Evolutionary conservation across 345 rosid species (phyloP).

Genomic region (Cochlearia excelsa): DNA sequence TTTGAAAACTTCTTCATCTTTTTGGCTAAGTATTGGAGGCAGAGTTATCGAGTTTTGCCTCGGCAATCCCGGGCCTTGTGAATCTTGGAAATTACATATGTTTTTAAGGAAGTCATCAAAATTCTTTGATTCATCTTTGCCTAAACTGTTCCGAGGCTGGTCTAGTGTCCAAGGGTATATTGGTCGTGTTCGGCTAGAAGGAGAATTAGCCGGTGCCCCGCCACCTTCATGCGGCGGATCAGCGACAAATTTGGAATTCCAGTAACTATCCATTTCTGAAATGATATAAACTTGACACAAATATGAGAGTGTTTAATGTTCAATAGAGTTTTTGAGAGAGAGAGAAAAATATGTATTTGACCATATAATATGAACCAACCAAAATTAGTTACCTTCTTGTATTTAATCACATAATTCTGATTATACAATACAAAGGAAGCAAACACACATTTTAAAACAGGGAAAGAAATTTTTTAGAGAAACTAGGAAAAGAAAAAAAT

Average conservation of each 20-base stretch:
- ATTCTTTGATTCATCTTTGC: constrained; percentile 82
- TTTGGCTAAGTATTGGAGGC: constrained; percentile 70
- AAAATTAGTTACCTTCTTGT: too few species aligned
- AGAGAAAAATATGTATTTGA: background rate
- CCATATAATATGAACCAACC: too few species aligned
- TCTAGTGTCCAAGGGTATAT: constrained; percentile 70
- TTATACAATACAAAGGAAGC: background rate
- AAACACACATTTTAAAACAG: background rate
- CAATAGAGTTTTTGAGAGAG: constrained; percentile 10
- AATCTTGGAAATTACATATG: constrained; percentile 62
- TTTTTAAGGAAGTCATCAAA: constrained; percentile 67
- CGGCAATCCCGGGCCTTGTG: constrained; percentile 48
- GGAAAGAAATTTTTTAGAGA: background rate
- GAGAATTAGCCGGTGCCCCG: constrained; percentile 14
- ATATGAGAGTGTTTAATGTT: constrained; percentile 4
- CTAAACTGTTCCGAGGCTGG: constrained; percentile 60
- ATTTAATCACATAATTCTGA: background rate
- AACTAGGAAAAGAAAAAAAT: too few species aligned
- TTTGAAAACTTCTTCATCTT: constrained; percentile 81
- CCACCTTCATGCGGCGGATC: constrained; percentile 22
- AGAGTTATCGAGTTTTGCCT: constrained; percentile 68
- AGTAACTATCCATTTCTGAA: constrained; percentile 50
- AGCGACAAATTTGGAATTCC: constrained; percentile 49
- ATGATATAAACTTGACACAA: background rate
- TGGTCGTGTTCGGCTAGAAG: constrained; percentile 51